Base-by-base conservation (phyloP, 1,139 yeast genomes). In the Diutina neorugosa region DNA sequence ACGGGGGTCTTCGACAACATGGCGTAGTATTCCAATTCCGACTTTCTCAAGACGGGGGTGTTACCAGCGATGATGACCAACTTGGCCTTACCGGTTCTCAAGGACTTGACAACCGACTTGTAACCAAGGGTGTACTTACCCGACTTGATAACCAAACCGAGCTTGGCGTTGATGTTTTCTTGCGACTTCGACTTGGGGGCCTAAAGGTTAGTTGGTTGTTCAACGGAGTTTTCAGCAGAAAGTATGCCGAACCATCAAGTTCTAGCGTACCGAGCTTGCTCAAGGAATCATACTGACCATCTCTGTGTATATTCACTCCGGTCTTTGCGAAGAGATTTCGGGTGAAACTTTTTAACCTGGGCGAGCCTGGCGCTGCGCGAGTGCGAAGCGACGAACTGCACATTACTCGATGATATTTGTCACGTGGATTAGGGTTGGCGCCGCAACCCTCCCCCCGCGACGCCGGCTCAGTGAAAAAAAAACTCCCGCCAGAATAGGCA, bases 1-100 rank as follows among this genome's bases (percentile, higher is more conserved):
- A 93, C 96, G 73, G 83, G 84, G 74, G 97, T 89, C 89, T 91
- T 93, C 74, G 98, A 88, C 78, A 93, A 86, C 98, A 93, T 93
- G 71, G 98, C 98, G 91, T 94, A 94, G 86, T 93, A 93, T 85
- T 94, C 98, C 78, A 93, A 86, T 84, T 93, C 99, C 66, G 98
- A 90, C 84, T 93, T 93, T 86, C 98, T 91, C 78, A 93, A 88
- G 71, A 93, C 96, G 80, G 98, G 98, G 71, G 98, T 91, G 95
- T 93, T 93, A 76, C 96, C 96, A 69, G 99, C 96, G 71, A 93
- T 84, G 81, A 93, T 86, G 73, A 93, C 82, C 78, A 93, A 86
- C 88, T 94, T 93, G 69, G 98, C 96, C 86, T 91, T 93, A 74
- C 96, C 97, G 76, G 88, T 89, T 84, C 99, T 91, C 77, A 93